Conservation (phyloP, 352 stramenopile genomes). For the Pythium sukuiense region DNA sequence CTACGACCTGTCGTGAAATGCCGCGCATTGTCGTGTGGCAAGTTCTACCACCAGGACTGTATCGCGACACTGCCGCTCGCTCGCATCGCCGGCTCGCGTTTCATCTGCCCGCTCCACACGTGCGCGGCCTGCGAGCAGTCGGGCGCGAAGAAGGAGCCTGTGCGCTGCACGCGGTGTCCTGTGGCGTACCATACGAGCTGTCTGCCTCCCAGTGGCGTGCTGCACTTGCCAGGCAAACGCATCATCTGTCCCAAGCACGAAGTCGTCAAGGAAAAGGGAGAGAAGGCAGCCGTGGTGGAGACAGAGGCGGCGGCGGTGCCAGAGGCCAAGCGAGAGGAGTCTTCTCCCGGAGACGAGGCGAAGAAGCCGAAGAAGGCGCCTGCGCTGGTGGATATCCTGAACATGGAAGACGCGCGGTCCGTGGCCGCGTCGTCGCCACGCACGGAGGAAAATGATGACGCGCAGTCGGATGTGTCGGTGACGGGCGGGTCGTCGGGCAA, state of each 20-base stretch:
- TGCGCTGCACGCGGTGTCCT: constrained; percentile 77
- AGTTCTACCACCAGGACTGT: constrained; percentile 84
- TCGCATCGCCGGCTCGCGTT: constrained; percentile 72
- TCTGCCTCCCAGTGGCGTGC: constrained; percentile 51
- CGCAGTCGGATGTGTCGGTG: constrained; percentile 34
- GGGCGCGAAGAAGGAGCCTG: constrained; percentile 73
- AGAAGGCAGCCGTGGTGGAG: neutral
- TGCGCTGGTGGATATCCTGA: constrained; percentile 14
- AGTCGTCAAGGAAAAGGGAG: neutral
- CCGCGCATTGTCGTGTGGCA: constrained; percentile 77
- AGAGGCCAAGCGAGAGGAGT: neutral
- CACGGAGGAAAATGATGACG: constrained; percentile 30
- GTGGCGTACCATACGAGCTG: constrained; percentile 83
- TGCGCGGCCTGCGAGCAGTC: constrained; percentile 76
- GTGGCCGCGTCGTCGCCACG: constrained; percentile 22
- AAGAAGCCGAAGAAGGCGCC: constrained; percentile 16
- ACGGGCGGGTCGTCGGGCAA: constrained; percentile 35
- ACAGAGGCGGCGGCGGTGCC: neutral
- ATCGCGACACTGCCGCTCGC: constrained; percentile 79
- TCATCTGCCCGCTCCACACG: constrained; percentile 86
- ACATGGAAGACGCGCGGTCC: constrained; percentile 12
- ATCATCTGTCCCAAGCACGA: constrained; percentile 77
- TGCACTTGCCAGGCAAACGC: constrained; percentile 62
- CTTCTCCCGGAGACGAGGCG: neutral
- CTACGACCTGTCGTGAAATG: constrained; percentile 63